Conservation (phyloP, 2,329 filamentous ascomycete genomes). For the Pezicula radicicola region DNA sequence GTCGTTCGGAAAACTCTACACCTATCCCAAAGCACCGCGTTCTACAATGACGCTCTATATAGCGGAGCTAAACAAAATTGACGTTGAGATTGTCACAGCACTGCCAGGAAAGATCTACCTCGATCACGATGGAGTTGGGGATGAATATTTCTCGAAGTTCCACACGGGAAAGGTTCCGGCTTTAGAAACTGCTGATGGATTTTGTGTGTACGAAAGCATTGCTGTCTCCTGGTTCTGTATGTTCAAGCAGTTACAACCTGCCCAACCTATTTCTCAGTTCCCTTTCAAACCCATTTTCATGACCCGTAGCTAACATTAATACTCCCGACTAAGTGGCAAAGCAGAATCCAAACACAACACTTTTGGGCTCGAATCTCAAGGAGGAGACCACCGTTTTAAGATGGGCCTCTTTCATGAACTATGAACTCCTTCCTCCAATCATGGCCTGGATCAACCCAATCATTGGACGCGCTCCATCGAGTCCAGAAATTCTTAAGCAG, state of each 20-base stretch:
- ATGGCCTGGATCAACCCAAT: slow-evolving; percentile 1
- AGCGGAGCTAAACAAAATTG: not conserved
- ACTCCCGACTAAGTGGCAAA: not conserved
- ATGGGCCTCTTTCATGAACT: not conserved
- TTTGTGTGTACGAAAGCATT: slow-evolving; percentile 2
- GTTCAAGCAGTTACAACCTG: not conserved
- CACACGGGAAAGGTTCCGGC: not conserved
- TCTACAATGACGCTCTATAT: slow-evolving; percentile 1
- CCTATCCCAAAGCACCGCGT: not conserved
- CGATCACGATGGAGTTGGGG: not conserved
- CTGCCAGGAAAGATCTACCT: not conserved
- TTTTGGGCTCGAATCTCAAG: not conserved
- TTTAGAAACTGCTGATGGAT: not conserved
- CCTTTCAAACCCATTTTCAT: not conserved
- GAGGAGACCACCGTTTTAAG: not conserved
- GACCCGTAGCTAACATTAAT: not conserved
- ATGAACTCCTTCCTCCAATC: not conserved
- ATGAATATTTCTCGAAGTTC: not conserved
- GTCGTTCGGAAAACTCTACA: slow-evolving; percentile 1
- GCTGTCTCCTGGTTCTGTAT: slow-evolving; percentile 1
- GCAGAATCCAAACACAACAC: not conserved
- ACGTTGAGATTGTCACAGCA: slow-evolving; percentile 1
- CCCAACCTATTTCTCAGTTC: too few relatives aligned
- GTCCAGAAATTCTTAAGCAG: not conserved
- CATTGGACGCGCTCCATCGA: not conserved